Percentiles rank a stretch among this genome's conserved stretches.
phyloP scores from a whole-genome alignment of 805 yeast genomes.

The Metschnikowia orientalis region DNA sequence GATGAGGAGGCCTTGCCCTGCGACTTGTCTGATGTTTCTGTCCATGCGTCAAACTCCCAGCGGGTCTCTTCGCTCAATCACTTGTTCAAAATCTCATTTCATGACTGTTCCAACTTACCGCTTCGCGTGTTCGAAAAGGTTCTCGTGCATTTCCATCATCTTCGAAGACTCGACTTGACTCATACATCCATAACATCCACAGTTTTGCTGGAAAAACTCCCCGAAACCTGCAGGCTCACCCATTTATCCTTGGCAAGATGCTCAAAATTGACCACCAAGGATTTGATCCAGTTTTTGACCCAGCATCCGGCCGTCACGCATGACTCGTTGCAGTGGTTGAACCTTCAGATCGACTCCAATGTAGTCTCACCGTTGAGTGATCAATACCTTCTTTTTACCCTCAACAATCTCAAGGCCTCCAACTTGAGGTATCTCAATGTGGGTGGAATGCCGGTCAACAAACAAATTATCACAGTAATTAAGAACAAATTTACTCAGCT shows the following conservation, averaged over 20 bases:
- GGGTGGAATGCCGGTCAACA: constrained; percentile 59
- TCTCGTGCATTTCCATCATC: constrained; percentile 50
- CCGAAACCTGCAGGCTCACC: constrained; percentile 56
- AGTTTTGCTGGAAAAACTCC: constrained; percentile 49
- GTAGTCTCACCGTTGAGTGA: constrained; percentile 56
- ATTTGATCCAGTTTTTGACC: constrained; percentile 61
- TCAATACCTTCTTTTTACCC: constrained; percentile 43
- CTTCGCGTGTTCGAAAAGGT: constrained; percentile 50
- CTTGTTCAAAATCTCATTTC: constrained; percentile 59
- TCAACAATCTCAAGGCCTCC: constrained; percentile 42
- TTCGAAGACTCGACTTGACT: constrained; percentile 70
- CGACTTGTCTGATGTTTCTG: constrained; percentile 3
- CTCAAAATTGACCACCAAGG: constrained; percentile 66
- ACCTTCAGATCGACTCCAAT: constrained; percentile 58
- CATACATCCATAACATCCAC: constrained; percentile 74
- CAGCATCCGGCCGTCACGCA: constrained; percentile 60
- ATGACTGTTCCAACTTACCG: constrained; percentile 80
- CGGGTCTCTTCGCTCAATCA: constrained; percentile 10
- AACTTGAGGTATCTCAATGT: constrained; percentile 51
- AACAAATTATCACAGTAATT: constrained; percentile 34
- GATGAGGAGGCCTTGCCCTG: constrained; percentile 3
- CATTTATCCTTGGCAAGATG: constrained; percentile 60
- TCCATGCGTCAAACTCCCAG: not conserved
- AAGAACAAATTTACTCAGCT: constrained; percentile 36
- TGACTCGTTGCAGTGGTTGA: constrained; percentile 59